phyloP scores from a whole-genome alignment of 2,329 filamentous ascomycete genomes.

The Rutstroemia sp. region DNA sequence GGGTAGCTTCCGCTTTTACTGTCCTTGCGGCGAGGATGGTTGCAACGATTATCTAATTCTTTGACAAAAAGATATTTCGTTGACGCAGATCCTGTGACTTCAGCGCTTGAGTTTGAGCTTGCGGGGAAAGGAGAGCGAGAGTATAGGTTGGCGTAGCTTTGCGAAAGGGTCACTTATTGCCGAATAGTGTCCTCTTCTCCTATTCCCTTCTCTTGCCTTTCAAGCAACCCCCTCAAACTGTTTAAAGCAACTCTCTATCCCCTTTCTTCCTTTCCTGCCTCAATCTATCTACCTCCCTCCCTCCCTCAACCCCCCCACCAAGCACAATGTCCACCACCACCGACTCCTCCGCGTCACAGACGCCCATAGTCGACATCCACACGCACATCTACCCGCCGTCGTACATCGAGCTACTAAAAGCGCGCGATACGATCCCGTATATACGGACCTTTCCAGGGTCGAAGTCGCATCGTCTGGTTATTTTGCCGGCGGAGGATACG shows the following conservation, averaged over 20 bases:
- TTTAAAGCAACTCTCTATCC: not conserved
- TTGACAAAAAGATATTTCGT: not conserved
- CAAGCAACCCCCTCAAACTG: too few relatives aligned
- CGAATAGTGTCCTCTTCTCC: not conserved
- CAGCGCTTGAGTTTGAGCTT: too few relatives aligned
- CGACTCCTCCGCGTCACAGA: constrained; percentile 22
- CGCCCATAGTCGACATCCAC: constrained; percentile 54
- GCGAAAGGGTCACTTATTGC: too few relatives aligned
- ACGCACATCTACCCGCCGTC: constrained; percentile 63
- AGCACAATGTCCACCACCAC: constrained; percentile 24
- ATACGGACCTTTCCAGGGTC: constrained; percentile 56
- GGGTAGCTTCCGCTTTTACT: constrained; percentile 1
- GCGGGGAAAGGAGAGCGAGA: too few relatives aligned
- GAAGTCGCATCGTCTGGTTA: constrained; percentile 56
- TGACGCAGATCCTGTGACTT: too few relatives aligned
- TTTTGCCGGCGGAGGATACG: constrained; percentile 51
- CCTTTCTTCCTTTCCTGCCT: constrained; percentile 3
- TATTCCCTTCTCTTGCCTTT: too few relatives aligned
- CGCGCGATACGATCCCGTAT: constrained; percentile 58
- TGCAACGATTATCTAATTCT: not conserved
- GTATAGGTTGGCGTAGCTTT: too few relatives aligned
- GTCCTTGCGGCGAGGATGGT: not conserved
- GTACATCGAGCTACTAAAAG: constrained; percentile 54
- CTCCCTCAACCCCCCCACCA: not conserved
- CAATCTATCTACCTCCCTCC: too few relatives aligned